Percentiles rank a stretch among this genome's conserved stretches.
These are phyloP conservation scores for Erythrobasidium yunnanense DNA, from an alignment of 768 basidiomycete species.

Conservation along the genomic window DNA sequence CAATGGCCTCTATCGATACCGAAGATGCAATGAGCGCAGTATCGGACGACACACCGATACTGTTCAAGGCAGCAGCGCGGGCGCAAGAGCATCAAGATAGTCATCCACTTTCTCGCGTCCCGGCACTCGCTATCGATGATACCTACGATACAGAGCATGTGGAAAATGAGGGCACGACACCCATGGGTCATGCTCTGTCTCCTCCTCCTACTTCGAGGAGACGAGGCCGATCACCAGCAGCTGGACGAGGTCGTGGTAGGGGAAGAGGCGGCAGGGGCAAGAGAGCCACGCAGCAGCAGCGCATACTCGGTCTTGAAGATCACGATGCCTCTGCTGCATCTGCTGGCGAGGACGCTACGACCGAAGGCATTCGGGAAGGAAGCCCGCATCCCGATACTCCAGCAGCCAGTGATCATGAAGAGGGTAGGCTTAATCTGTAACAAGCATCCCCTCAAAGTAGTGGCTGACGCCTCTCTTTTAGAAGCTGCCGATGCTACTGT, in stretches of 20 bases:
- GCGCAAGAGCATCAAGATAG: neutral
- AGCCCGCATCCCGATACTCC: conserved; percentile 9
- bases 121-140: neutral
- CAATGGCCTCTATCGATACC: neutral
- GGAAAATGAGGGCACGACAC: neutral
- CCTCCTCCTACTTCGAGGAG: neutral
- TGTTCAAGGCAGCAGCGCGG: neutral
- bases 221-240: neutral
- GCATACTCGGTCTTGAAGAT: neutral
- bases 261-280: conserved; percentile 13
- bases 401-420: conserved; percentile 20
- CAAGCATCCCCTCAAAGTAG: too few species aligned
- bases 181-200: neutral
- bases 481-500: conserved; percentile 3
- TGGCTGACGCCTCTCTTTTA: neutral
- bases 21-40: conserved; percentile 12
- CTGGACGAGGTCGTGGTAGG: conserved; percentile 7
- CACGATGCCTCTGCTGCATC: neutral
- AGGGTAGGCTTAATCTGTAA: neutral
- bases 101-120: neutral
- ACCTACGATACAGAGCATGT: neutral
- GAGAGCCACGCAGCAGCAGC: neutral
- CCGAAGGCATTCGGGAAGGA: conserved; percentile 2
- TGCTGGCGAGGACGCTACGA: neutral
- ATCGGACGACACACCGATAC: conserved; percentile 20